phyloP scores from a whole-genome alignment of 2,329 filamentous ascomycete genomes.

The Curvularia sp. region DNA sequence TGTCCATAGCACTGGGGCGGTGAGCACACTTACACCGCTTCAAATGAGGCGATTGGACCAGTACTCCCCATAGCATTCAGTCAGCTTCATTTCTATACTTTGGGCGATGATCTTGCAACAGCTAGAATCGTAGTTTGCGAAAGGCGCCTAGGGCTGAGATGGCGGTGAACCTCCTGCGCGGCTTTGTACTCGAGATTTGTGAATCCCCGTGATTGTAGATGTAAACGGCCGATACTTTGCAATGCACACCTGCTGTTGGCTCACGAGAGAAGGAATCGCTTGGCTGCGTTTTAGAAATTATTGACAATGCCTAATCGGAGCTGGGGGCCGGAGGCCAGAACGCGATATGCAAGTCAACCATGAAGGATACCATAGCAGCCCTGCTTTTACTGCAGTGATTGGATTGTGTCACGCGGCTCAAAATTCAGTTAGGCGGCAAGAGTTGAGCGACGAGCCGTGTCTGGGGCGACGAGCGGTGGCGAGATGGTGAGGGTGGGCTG shows the following conservation, averaged over 20 bases:
- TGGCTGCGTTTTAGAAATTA: constrained; percentile 1
- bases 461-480: constrained; percentile 16
- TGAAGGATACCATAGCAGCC: neutral
- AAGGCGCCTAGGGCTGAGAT: neutral
- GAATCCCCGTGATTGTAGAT: neutral
- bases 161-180: neutral
- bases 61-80: neutral
- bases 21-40: neutral
- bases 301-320: neutral
- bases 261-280: neutral
- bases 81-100: neutral
- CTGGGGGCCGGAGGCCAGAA: neutral
- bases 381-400: neutral
- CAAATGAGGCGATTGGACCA: neutral
- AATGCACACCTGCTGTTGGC: neutral
- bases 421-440: neutral
- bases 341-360: neutral
- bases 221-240: neutral
- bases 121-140: neutral
- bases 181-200: neutral
- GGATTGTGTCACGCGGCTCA: neutral
- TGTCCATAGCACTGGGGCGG: neutral
- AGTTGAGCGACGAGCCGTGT: neutral
- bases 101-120: neutral
- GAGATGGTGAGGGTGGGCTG: constrained; percentile 16